phyloP scores from a whole-genome alignment of 352 stramenopile genomes.

The Phytophthora foliorum region DNA sequence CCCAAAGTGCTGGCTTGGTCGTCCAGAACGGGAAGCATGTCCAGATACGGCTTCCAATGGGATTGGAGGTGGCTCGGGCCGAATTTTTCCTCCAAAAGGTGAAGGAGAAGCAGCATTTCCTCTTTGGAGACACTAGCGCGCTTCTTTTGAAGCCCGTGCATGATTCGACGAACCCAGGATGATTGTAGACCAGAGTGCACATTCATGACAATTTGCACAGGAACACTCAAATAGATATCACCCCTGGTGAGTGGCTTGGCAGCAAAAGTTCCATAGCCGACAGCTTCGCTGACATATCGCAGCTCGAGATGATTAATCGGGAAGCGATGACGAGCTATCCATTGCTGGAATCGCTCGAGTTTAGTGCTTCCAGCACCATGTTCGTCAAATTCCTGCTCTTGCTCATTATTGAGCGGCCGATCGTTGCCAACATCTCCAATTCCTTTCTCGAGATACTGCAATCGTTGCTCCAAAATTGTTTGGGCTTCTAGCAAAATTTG shows the following conservation, averaged over 20 bases:
- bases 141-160: slow-evolving; percentile 28
- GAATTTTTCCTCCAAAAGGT: slow-evolving; percentile 89
- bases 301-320: slow-evolving; percentile 68
- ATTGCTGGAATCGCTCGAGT: slow-evolving; percentile 52
- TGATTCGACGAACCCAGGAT: slow-evolving; percentile 44
- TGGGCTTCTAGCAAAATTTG: slow-evolving; percentile 49
- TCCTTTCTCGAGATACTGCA: slow-evolving; percentile 1
- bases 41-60: slow-evolving; percentile 89
- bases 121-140: slow-evolving; percentile 43
- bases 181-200: slow-evolving; percentile 61
- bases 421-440: background rate
- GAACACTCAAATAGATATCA: slow-evolving; percentile 89
- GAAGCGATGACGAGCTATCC: slow-evolving; percentile 49
- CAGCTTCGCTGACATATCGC: slow-evolving; percentile 49
- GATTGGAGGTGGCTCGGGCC: slow-evolving; percentile 49
- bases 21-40: slow-evolving; percentile 69
- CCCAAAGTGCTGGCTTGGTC: slow-evolving; percentile 14
- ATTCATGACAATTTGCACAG: slow-evolving; percentile 75
- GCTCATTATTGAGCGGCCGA: background rate
- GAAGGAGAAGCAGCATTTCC: slow-evolving; percentile 68
- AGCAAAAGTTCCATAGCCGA: slow-evolving; percentile 80
- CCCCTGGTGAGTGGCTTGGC: slow-evolving; percentile 55
- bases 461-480: slow-evolving; percentile 16
- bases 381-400: background rate
- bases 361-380: slow-evolving; percentile 7